Base-by-base conservation (phyloP, 768 basidiomycete species). In the Russula compacta region DNA sequence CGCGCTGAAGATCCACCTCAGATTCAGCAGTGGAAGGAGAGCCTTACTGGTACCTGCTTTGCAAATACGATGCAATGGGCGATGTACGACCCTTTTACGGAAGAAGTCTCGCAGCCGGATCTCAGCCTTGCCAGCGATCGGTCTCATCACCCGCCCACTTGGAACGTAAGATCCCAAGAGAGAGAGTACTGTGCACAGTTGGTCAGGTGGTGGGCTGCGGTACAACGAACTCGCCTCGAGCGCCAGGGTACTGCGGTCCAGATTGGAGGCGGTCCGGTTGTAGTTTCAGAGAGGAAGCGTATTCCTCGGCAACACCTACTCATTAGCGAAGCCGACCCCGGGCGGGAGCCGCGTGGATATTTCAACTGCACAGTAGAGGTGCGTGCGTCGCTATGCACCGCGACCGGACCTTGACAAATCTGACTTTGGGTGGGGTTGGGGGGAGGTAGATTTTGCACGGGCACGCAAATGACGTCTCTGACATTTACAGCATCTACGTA, bases 291-390 rank as follows among this genome's bases (percentile, higher is more conserved):
- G 39, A 53, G 29, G 36, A 48, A 49, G 38, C 12, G 19, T 7
- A 19, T 24, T 47, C 0, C 3, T 40, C 75, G 79, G 50, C 68
- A 71, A 46, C 84, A 84, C 63, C 71, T 75, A 29, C 69, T 84
- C 17, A 73, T 85, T 57, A 75, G 75, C n/a, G 80, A 84, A 47
- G 77, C 75, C 12, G 74, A 74, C 9, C 81, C 82, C 1, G 67
- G 75, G 51, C 71, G 73, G 19, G 70, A 70, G 11, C 80, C 81
- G 2, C 53, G 61, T 21, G 81, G 81, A 1, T 86, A 78, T 69
- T 85, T 86, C 68, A 76, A 86, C 57, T 85, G 84, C 51, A 84
- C 82, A 0, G 75, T 83, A 5, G 64, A 66, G 64, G 66, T 65
- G 21, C 17, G 57, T 21, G n/a, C 6, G 11, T 8, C 17, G 3